Evolutionary conservation across 2,329 filamentous ascomycete species (phyloP).

Genomic region (Cercospora zeae-maydis): DNA sequence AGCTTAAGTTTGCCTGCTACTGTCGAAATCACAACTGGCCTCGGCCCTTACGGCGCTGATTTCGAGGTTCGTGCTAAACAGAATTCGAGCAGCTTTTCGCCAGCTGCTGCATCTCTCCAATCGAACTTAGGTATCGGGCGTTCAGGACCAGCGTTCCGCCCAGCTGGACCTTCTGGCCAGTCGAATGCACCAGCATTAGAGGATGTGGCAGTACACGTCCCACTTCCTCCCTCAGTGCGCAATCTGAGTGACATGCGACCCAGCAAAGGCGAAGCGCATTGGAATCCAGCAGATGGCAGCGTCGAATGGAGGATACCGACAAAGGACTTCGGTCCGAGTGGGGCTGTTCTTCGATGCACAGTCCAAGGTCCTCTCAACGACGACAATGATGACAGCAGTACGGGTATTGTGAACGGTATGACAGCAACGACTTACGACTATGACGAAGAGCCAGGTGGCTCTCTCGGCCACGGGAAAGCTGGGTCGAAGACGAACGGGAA

Average conservation of each 20-base stretch:
- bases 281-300: conserved; percentile 65
- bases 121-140: conserved; percentile 27
- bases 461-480: conserved; percentile 42
- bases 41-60: conserved; percentile 72
- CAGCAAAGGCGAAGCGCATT: conserved; percentile 77
- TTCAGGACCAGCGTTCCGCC: conserved; percentile 24
- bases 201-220: conserved; percentile 72
- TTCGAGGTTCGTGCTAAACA: conserved; percentile 80
- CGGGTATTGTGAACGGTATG: conserved; percentile 35
- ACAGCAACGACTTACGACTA: conserved; percentile 44
- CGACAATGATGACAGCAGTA: conserved; percentile 45
- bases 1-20: conserved; percentile 74
- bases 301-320: conserved; percentile 80
- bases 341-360: conserved; percentile 68
- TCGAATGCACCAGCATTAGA: conserved; percentile 54
- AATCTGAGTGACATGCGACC: conserved; percentile 80
- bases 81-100: conserved; percentile 21
- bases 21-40: conserved; percentile 74
- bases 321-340: conserved; percentile 62
- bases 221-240: conserved; percentile 72
- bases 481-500: conserved; percentile 26
- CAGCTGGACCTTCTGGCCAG: conserved; percentile 22
- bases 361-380: conserved; percentile 62
- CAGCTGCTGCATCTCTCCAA: conserved; percentile 31
- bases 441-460: conserved; percentile 33